These are phyloP conservation scores for Hypoxylon trugodes DNA, from an alignment of 495 filamentous ascomycete genomes.

Conservation along the genomic window DNA sequence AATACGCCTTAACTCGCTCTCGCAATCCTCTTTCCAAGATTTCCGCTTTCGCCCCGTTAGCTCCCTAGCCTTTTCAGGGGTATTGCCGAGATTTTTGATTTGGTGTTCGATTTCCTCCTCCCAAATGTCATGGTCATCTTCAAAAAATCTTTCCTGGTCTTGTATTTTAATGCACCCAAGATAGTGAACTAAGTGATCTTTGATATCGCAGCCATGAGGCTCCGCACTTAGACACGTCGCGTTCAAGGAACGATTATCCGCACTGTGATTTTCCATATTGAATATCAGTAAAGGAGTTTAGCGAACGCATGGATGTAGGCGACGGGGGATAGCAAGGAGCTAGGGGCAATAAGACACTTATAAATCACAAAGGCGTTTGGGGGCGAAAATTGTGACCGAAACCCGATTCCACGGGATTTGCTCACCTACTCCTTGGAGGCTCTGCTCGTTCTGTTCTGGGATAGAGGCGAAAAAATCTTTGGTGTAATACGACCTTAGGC, in stretches of 20 bases:
- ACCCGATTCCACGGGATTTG: too few species aligned
- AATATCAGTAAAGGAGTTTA: not conserved
- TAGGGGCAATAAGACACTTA: too few species aligned
- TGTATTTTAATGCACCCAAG: conserved; percentile 45
- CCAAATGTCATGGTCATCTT: conserved; percentile 21
- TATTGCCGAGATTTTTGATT: not conserved
- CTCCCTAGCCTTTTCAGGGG: not conserved
- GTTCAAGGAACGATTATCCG: not conserved
- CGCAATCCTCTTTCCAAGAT: conserved; percentile 27
- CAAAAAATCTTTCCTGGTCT: conserved; percentile 36
- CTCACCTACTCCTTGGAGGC: too few species aligned
- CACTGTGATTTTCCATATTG: not conserved
- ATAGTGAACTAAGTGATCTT: conserved; percentile 45
- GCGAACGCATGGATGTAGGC: not conserved
- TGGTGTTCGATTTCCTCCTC: conserved; percentile 25
- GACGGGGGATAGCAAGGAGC: too few species aligned
- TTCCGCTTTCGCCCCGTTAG: conserved; percentile 29
- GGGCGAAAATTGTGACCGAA: too few species aligned
- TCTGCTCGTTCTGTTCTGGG: too few species aligned
- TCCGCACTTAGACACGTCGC: conserved; percentile 18
- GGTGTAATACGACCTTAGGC: too few species aligned
- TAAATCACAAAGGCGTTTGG: too few species aligned
- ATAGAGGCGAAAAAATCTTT: too few species aligned
- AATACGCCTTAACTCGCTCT: conserved; percentile 31
- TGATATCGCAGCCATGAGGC: conserved; percentile 33